Base-by-base conservation (phyloP, 2,329 filamentous ascomycete species). In the Nannizzia gypsea region DNA sequence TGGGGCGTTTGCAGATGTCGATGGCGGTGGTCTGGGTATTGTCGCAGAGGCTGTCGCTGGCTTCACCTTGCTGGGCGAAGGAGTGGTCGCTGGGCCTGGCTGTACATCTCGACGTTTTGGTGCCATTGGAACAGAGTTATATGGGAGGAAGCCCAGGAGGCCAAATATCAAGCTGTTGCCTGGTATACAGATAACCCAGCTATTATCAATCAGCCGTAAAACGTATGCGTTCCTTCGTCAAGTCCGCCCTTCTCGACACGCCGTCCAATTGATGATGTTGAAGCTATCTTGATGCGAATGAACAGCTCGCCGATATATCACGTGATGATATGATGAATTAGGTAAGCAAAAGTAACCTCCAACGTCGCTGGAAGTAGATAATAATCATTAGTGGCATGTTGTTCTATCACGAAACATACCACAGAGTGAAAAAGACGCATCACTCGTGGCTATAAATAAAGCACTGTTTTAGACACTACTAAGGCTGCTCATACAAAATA, bases 1-100 rank as follows among this genome's bases (percentile, higher is more conserved):
- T 44, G 74, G 73, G 46, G 73, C 73, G 56, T 73, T 74, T 26
- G 70, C 62, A 60, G 71, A 72, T 48, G 76, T 69, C 17, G 71
- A 64, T 40, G 70, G 62, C 31, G 66, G 36, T 20, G 67, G 69
- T 59, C 70, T 69, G 56, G 74, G 66, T 17, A 69, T 62, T 60
- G 70, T 54, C 50, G 64, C 58, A 31, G 70, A 57, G 26, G 63
- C 57, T 36, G 17, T 11, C 5, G 20, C n/a, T 56, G 28, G 54
- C 54, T 36, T 36, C 40, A 64, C 60, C 54, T 65, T 58, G 17
- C 63, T 31, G 15, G n/a, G 13, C 15, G 4, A 6, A 48, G 61
- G 50, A 28, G 66, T 59, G 52, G 66, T 17, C 22, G 48, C 13
- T 28, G 55, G 46, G 54, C 54, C 31, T 62, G 17, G 24, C 13